Conservation (phyloP, 2,329 filamentous ascomycete species). For the Neurospora sp. region DNA sequence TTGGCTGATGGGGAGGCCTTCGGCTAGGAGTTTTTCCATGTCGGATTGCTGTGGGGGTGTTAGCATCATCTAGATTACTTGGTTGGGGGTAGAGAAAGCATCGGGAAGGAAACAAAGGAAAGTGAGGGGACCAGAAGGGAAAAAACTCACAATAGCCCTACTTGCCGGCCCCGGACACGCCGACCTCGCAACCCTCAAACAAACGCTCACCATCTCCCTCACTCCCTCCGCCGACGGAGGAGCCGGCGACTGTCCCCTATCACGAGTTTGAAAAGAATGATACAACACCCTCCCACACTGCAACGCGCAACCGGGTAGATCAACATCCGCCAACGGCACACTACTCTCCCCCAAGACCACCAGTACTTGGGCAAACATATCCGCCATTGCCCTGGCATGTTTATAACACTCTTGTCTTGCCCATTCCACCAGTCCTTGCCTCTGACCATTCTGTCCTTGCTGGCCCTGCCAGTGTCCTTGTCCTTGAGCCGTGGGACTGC, state of each 20-base stretch:
- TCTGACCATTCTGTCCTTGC: neutral
- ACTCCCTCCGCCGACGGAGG: constrained; percentile 36
- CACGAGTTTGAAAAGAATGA: constrained; percentile 37
- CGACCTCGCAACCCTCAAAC: constrained; percentile 39
- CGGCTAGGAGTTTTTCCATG: constrained; percentile 39
- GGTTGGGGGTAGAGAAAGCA: neutral
- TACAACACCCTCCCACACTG: constrained; percentile 45
- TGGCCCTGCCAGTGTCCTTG: neutral
- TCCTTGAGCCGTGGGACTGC: constrained; percentile 15
- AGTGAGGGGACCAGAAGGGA: neutral
- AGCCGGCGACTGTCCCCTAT: constrained; percentile 26
- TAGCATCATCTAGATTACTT: neutral
- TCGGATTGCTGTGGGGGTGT: constrained; percentile 27
- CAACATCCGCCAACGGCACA: constrained; percentile 43
- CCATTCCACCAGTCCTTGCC: neutral
- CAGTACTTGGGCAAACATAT: constrained; percentile 41
- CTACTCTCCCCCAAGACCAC: constrained; percentile 35
- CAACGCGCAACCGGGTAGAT: constrained; percentile 45
- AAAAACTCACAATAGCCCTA: constrained; percentile 33
- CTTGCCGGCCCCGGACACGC: constrained; percentile 43
- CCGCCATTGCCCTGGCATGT: constrained; percentile 44
- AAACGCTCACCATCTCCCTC: constrained; percentile 39
- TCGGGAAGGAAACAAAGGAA: neutral
- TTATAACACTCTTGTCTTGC: constrained; percentile 31
- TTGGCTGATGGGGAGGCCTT: constrained; percentile 10